Conservation (phyloP, 2,329 filamentous ascomycete genomes). For the Trichoderma arundinaceum region DNA sequence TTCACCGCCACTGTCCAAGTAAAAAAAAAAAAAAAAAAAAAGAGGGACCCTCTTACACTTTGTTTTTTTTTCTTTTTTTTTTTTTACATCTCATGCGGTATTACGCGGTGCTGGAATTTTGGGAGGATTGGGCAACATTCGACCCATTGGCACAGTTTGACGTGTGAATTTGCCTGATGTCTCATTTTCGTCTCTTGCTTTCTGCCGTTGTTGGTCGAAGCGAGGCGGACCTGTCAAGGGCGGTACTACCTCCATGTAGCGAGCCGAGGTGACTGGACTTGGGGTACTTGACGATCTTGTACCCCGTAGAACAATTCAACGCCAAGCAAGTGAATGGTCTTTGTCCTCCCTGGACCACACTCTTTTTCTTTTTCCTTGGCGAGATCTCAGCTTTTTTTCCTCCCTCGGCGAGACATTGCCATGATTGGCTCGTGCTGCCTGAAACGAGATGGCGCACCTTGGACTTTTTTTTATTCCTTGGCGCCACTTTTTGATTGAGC, state of each 20-base stretch:
- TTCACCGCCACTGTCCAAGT: slow-evolving; percentile 24
- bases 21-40: not conserved
- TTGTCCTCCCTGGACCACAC: not conserved
- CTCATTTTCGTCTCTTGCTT: too few relatives aligned
- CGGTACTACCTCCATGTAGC: too few relatives aligned
- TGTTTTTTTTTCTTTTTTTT: not conserved
- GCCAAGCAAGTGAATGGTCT: slow-evolving; percentile 2
- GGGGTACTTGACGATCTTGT: slow-evolving; percentile 7
- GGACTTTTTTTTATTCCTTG: not conserved
- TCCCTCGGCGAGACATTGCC: slow-evolving; percentile 1
- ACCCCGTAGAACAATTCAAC: not conserved
- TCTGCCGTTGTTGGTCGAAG: too few relatives aligned
- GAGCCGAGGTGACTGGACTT: not conserved
- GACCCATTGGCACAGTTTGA: too few relatives aligned
- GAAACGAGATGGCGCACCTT: slow-evolving; percentile 29
- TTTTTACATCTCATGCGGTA: not conserved
- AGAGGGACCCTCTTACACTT: not conserved
- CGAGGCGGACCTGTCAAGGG: too few relatives aligned
- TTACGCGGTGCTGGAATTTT: not conserved
- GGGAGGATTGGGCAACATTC: slow-evolving; percentile 13
- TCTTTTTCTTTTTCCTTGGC: not conserved
- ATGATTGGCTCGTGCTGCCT: slow-evolving; percentile 26
- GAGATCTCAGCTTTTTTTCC: slow-evolving; percentile 11
- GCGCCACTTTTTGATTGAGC: slow-evolving; percentile 11
- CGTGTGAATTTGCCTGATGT: too few relatives aligned